Conservation (phyloP, 148 eudicot genomes). For the Arctostaphylos glauca region DNA sequence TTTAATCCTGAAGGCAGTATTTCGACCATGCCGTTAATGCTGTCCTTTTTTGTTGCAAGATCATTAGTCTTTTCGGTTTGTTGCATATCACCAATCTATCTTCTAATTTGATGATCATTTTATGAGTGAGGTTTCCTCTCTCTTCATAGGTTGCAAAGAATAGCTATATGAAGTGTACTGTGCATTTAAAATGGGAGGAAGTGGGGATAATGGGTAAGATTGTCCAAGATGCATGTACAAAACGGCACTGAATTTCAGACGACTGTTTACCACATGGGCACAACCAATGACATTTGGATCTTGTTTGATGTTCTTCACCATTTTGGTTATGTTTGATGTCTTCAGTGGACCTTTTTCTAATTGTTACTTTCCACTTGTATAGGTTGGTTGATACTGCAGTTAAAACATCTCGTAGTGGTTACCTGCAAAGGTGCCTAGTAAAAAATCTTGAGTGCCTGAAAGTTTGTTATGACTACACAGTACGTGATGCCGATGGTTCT, state of each 20-base stretch:
- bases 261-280: not conserved
- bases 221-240: not conserved
- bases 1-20: not conserved
- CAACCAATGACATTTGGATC: not conserved
- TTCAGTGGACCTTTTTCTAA: not conserved
- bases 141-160: not conserved
- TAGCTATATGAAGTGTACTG: not conserved
- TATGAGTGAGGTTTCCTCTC: not conserved
- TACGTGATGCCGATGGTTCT: constrained; percentile 97
- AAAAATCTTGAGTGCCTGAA: constrained; percentile 87
- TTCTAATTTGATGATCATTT: not conserved
- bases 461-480: constrained; percentile 91
- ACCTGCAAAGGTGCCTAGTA: constrained; percentile 85
- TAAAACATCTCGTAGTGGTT: constrained; percentile 99
- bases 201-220: not conserved
- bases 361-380: not conserved
- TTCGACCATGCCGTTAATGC: not conserved
- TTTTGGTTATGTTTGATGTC: not conserved
- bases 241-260: not conserved
- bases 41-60: not conserved
- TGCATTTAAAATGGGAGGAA: not conserved
- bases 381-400: constrained; percentile 98
- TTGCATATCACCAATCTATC: not conserved
- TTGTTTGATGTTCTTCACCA: not conserved
- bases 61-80: not conserved